Conservation (phyloP, 768 basidiomycete species). For the Nidula microcarpa region DNA sequence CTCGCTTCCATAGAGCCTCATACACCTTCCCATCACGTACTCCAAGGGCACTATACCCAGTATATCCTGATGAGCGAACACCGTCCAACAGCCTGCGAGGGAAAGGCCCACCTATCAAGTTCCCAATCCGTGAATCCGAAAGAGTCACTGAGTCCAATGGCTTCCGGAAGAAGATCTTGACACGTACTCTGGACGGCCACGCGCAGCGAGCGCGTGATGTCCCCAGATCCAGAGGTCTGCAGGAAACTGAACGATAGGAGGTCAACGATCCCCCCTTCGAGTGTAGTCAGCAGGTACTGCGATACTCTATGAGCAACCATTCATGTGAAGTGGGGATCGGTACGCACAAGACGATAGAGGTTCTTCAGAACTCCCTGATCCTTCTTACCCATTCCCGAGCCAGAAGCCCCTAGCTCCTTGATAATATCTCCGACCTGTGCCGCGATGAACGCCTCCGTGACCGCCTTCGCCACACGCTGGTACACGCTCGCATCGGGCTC, state of each 20-base stretch:
- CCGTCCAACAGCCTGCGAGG: neutral
- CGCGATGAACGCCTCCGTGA: constrained; percentile 70
- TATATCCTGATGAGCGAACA: neutral
- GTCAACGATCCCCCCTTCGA: constrained; percentile 55
- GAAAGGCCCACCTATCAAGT: constrained; percentile 49
- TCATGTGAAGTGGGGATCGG: neutral
- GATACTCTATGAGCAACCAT: neutral
- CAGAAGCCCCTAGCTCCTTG: constrained; percentile 16
- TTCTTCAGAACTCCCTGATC: constrained; percentile 25
- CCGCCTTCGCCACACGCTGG: constrained; percentile 57
- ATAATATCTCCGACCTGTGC: constrained; percentile 49
- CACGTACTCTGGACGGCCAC: constrained; percentile 47
- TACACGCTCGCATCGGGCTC: constrained; percentile 53
- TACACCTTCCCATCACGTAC: constrained; percentile 64
- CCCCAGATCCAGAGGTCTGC: constrained; percentile 15
- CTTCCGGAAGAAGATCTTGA: constrained; percentile 53
- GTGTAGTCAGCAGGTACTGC: constrained; percentile 59
- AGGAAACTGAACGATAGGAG: constrained; percentile 55
- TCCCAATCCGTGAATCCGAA: constrained; percentile 79
- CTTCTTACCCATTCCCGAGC: constrained; percentile 9
- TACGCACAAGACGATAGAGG: constrained; percentile 43
- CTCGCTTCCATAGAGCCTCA: constrained; percentile 60
- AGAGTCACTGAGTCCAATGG: constrained; percentile 66
- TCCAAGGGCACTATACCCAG: constrained; percentile 49
- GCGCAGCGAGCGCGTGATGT: constrained; percentile 48